These are phyloP conservation scores for Alternaria panax DNA, from an alignment of 2,329 filamentous ascomycete species.

Conservation along the genomic window DNA sequence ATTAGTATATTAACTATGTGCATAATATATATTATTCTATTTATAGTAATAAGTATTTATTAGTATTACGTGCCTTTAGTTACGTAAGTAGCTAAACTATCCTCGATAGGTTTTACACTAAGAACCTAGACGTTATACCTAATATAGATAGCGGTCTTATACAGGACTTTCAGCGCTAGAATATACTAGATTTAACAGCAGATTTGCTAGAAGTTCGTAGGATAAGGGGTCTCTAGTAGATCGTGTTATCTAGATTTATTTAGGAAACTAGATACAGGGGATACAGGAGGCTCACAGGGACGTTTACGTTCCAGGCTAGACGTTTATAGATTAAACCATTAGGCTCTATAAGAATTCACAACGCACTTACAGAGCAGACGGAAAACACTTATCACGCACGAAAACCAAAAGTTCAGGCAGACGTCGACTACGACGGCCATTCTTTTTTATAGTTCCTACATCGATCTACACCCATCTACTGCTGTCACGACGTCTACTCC, in stretches of 20 bases:
- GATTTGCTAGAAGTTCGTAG: conserved; percentile 10
- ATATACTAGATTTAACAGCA: conserved; percentile 10
- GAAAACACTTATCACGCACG: conserved; percentile 27
- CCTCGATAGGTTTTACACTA: conserved; percentile 13
- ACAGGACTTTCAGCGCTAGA: conserved; percentile 18
- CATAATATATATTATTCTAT: conserved; percentile 13
- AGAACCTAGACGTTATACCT: conserved; percentile 15
- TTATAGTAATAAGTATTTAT: conserved; percentile 18
- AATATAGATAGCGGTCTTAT: conserved; percentile 17
- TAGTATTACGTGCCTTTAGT: conserved; percentile 16
- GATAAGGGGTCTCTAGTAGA: conserved; percentile 10
- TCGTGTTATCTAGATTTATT: conserved; percentile 17
- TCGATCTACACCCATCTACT: conserved; percentile 27
- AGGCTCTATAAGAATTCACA: conserved; percentile 21
- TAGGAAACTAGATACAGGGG: conserved; percentile 8
- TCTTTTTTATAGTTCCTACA: conserved; percentile 24
- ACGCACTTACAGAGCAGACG: conserved; percentile 23
- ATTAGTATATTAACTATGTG: conserved; percentile 8
- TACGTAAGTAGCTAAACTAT: conserved; percentile 16
- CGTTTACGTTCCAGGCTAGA: conserved; percentile 14
- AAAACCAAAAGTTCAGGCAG: conserved; percentile 25
- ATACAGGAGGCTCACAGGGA: conserved; percentile 11
- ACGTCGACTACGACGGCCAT: conserved; percentile 22
- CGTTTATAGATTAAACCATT: conserved; percentile 11
- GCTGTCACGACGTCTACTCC: conserved; percentile 27